phyloP scores from a whole-genome alignment of 1,284 basidiomycete species.

The Volvariella surrecta region DNA sequence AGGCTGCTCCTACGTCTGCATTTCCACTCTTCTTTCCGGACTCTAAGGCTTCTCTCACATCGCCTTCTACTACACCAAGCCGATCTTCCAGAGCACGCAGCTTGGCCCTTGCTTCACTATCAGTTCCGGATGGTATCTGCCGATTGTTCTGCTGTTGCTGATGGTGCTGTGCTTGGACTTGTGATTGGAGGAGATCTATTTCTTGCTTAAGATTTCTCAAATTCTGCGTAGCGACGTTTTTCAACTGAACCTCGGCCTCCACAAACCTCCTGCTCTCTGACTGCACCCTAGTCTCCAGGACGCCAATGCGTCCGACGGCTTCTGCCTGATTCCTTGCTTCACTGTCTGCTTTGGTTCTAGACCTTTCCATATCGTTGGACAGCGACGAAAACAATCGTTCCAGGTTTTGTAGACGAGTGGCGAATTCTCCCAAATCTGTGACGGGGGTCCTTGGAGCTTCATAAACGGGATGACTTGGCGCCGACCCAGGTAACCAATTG shows the following conservation, averaged over 20 bases:
- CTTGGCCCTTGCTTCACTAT: slow-evolving; percentile 50
- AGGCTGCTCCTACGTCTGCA: slow-evolving; percentile 20
- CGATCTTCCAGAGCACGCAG: slow-evolving; percentile 53
- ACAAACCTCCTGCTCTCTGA: slow-evolving; percentile 41
- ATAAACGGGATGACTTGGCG: slow-evolving; percentile 16
- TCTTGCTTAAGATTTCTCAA: slow-evolving; percentile 46
- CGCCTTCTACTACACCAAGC: slow-evolving; percentile 56
- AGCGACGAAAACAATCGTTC: slow-evolving; percentile 55
- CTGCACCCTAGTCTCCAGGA: slow-evolving; percentile 49
- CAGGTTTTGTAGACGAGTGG: slow-evolving; percentile 55
- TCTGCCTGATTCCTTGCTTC: slow-evolving; percentile 41
- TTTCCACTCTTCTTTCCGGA: slow-evolving; percentile 42
- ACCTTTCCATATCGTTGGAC: slow-evolving; percentile 42
- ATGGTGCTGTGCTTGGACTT: slow-evolving; percentile 35
- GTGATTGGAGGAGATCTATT: slow-evolving; percentile 43
- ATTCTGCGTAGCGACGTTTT: slow-evolving; percentile 33
- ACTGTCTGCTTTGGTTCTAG: slow-evolving; percentile 39
- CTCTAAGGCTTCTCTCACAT: slow-evolving; percentile 64
- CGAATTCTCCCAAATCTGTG: slow-evolving; percentile 61
- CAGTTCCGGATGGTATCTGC: slow-evolving; percentile 19
- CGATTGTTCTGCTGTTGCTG: slow-evolving; percentile 30
- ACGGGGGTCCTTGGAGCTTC: slow-evolving; percentile 51
- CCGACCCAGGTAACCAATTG: not conserved
- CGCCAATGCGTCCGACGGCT: slow-evolving; percentile 39
- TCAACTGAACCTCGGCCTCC: slow-evolving; percentile 46